Evolutionary conservation across 306 rosid species (phyloP).

Genomic region (Boehmeria nivea): DNA sequence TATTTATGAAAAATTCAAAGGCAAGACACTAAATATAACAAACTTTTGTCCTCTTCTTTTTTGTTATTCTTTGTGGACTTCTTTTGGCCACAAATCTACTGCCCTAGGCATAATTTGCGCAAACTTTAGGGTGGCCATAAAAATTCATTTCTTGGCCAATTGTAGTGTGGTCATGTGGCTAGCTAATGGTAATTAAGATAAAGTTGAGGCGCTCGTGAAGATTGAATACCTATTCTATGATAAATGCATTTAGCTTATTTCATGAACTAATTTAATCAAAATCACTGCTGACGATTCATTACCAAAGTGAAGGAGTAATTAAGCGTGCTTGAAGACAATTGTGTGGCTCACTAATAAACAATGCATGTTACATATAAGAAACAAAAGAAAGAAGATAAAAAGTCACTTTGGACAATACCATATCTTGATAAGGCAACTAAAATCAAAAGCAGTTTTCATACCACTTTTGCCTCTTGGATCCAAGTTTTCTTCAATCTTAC

Average conservation of each 20-base stretch:
- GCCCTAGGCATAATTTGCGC: neutral
- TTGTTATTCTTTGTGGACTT: neutral
- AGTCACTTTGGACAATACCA: constrained; percentile 28
- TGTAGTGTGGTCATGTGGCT: neutral
- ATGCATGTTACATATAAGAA: constrained; percentile 1
- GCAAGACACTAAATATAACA: no score
- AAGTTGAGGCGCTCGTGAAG: no score
- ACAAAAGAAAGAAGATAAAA: constrained; percentile 7
- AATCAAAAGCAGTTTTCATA: constrained; percentile 1
- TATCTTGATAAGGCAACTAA: constrained; percentile 21
- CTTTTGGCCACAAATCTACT: neutral
- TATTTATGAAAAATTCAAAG: no score
- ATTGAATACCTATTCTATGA: no score
- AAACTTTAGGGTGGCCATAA: neutral
- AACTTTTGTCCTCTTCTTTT: no score
- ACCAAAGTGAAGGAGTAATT: no score
- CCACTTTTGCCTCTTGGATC: constrained; percentile 24
- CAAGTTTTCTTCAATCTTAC: constrained; percentile 31
- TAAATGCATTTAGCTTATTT: no score
- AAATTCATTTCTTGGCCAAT: neutral
- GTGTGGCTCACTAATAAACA: constrained; percentile 1
- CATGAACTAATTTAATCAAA: no score
- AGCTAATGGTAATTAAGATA: neutral
- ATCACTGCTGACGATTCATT: no score
- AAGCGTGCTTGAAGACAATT: no score